A percentile compares a stretch with the other conserved stretches of the same genome.
Evolutionary conservation across 2,329 filamentous ascomycete genomes (phyloP).

Genomic region (Scolecobasidium constrictum): DNA sequence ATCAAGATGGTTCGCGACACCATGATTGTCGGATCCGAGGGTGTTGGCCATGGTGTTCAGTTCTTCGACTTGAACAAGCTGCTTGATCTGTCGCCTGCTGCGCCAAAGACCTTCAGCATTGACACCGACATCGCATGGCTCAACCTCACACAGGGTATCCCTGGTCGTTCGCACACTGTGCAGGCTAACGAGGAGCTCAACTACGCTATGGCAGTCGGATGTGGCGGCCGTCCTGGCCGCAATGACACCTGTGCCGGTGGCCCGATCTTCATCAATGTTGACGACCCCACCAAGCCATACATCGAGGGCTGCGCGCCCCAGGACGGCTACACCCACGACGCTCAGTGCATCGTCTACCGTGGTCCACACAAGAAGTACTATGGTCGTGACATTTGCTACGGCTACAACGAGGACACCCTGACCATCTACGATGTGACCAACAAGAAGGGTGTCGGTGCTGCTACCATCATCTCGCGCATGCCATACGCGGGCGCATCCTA

Average conservation of each 20-base stretch:
- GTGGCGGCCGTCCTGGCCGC: slow-evolving; percentile 31
- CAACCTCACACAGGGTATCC: too few species aligned
- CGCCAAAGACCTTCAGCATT: too few species aligned
- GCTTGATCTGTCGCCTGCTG: slow-evolving; percentile 1
- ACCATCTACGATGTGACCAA: too few species aligned
- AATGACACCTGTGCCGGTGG: slow-evolving; percentile 39
- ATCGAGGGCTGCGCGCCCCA: slow-evolving; percentile 42
- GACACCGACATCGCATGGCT: too few species aligned
- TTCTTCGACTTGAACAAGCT: slow-evolving; percentile 50
- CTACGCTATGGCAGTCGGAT: slow-evolving; percentile 30
- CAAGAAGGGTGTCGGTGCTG: slow-evolving; percentile 36
- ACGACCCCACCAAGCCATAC: slow-evolving; percentile 40
- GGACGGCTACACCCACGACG: slow-evolving; percentile 49
- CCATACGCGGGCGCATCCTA: slow-evolving; percentile 45
- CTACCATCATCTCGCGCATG: slow-evolving; percentile 39
- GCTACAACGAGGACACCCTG: slow-evolving; percentile 42
- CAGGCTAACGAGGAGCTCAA: slow-evolving; percentile 37
- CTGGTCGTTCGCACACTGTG: slow-evolving; percentile 40
- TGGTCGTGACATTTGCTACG: slow-evolving; percentile 44
- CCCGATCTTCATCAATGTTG: slow-evolving; percentile 48
- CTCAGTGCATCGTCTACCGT: slow-evolving; percentile 46
- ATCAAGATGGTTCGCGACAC: slow-evolving; percentile 34
- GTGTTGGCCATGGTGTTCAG: slow-evolving; percentile 45
- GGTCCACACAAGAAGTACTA: slow-evolving; percentile 38
- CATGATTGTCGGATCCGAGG: slow-evolving; percentile 34